Evolutionary conservation across 345 rosid species (phyloP).

Genomic region (Orychophragmus violaceus): DNA sequence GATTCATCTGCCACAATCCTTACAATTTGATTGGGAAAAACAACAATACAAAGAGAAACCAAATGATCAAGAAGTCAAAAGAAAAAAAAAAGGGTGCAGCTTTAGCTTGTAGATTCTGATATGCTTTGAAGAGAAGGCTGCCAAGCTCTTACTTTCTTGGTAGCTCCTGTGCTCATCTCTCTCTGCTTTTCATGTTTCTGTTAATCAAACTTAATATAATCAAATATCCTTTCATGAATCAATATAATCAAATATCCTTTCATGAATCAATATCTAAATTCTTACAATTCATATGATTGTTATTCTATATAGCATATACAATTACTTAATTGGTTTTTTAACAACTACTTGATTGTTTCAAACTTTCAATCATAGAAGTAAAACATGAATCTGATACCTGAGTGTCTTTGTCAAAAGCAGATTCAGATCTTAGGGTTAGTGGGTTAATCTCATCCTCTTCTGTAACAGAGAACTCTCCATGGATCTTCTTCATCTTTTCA

Average conservation of each 20-base stretch:
- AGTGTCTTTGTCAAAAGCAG: conserved; percentile 17
- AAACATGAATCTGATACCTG: conserved; percentile 23
- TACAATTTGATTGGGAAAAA: conserved; percentile 32
- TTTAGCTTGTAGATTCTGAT: conserved; percentile 24
- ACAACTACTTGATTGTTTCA: too few species aligned
- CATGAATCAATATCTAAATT: not conserved
- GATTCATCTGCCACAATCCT: conserved; percentile 22
- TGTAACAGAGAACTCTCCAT: conserved; percentile 19
- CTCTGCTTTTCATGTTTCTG: conserved; percentile 27
- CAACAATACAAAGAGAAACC: conserved; percentile 21
- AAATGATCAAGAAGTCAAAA: conserved; percentile 28
- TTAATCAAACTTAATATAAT: not conserved
- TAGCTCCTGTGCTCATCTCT: conserved; percentile 10
- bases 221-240: too few species aligned
- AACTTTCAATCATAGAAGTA: not conserved
- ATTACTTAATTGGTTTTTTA: too few species aligned
- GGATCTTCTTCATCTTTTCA: conserved; percentile 26
- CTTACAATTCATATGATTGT: not conserved
- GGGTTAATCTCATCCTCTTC: conserved; percentile 29
- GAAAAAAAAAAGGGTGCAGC: not conserved
- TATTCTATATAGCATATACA: not conserved
- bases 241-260: too few species aligned
- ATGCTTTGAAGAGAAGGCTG: conserved; percentile 38
- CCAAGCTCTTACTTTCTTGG: conserved; percentile 27
- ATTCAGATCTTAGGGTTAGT: conserved; percentile 30